Evolutionary conservation across 176 grass and related monocot species (phyloP).

Genomic region (Alopecurus myosuroides): DNA sequence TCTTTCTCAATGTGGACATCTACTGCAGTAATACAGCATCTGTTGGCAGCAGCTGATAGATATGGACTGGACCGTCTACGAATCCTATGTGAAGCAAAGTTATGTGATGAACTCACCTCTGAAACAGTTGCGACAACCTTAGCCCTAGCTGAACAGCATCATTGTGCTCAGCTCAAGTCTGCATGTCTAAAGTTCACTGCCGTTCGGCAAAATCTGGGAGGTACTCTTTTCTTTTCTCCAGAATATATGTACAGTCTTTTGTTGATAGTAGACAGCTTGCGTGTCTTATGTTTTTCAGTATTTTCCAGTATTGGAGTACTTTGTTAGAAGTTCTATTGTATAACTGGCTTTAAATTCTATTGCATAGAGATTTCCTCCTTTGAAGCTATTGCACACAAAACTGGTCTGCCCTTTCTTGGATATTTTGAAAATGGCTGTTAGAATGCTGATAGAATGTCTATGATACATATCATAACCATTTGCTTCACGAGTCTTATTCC

Average conservation of each 20-base stretch:
- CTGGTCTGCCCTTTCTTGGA: neutral
- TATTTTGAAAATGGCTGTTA: neutral
- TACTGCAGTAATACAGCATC: conserved; percentile 66
- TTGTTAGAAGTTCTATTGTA: neutral
- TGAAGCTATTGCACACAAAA: neutral
- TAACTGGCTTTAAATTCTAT: neutral
- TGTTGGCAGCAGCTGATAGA: conserved; percentile 79
- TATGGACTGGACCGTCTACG: conserved; percentile 76
- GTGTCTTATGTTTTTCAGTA: neutral
- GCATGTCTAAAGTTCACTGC: conserved; percentile 73
- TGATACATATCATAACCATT: neutral
- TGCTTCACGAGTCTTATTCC: neutral
- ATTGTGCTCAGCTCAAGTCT: conserved; percentile 67
- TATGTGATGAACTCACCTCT: conserved; percentile 73
- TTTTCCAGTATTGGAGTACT: neutral
- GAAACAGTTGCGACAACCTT: conserved; percentile 84
- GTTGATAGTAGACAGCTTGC: neutral
- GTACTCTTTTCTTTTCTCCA: conserved; percentile 36
- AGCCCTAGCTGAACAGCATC: conserved; percentile 82
- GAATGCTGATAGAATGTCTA: neutral
- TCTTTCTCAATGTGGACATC: conserved; percentile 63
- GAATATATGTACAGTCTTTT: conserved; percentile 13
- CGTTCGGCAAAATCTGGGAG: conserved; percentile 58
- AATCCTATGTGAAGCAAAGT: conserved; percentile 63
- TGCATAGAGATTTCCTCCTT: neutral